A percentile compares a stretch with the other conserved stretches of the same genome.
phyloP scores from a whole-genome alignment of 495 filamentous ascomycete species.

The Choiromyces venosus region DNA sequence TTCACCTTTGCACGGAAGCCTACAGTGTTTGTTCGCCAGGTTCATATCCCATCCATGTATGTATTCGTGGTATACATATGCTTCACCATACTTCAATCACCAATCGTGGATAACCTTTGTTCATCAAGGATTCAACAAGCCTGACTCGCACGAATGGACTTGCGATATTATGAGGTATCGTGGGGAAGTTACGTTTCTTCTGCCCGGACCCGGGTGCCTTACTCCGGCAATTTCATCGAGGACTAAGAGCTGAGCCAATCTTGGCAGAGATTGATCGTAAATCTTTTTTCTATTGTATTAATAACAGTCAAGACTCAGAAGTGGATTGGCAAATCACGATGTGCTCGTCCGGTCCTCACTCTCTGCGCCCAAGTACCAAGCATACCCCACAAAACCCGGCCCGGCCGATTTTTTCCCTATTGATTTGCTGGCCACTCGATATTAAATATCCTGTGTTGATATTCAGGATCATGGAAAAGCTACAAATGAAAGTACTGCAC shows the following conservation, averaged over 20 bases:
- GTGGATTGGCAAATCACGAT: not conserved
- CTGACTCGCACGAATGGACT: too few species aligned
- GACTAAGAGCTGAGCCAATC: not conserved
- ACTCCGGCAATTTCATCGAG: not conserved
- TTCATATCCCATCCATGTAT: not conserved
- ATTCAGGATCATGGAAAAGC: not conserved
- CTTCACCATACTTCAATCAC: not conserved
- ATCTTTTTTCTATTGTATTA: not conserved
- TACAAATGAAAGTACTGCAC: not conserved
- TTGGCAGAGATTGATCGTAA: not conserved
- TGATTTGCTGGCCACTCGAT: not conserved
- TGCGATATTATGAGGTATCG: not conserved
- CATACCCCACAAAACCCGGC: not conserved
- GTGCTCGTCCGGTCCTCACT: not conserved
- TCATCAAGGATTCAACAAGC: not conserved
- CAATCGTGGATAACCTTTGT: not conserved
- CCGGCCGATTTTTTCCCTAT: not conserved
- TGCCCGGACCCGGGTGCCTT: not conserved
- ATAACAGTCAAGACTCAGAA: not conserved
- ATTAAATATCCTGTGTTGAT: not conserved
- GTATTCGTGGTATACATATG: not conserved
- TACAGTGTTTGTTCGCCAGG: not conserved
- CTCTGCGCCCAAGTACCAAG: not conserved
- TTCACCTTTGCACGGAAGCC: not conserved
- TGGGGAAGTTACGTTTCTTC: not conserved